phyloP scores from a whole-genome alignment of 2,329 filamentous ascomycete genomes.

The Pestalotiopsis sp. region DNA sequence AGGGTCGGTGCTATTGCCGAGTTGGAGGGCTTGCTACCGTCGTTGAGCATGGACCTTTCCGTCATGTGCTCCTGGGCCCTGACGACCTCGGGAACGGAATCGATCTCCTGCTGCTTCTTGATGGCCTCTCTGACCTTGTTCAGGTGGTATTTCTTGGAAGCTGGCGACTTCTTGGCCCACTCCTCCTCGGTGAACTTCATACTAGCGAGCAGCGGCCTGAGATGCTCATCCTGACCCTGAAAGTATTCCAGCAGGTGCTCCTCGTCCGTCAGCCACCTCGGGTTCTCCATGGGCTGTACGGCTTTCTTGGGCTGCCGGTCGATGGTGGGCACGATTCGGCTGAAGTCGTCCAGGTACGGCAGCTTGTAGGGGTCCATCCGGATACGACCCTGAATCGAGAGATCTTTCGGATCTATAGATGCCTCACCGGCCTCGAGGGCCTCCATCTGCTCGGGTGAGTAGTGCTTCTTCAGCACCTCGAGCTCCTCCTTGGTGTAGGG shows the following conservation, averaged over 20 bases:
- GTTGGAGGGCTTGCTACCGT: conserved; percentile 36
- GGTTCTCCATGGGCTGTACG: conserved; percentile 55
- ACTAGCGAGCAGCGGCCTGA: conserved; percentile 3
- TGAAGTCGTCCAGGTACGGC: conserved; percentile 82
- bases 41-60: conserved; percentile 38
- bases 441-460: conserved; percentile 79
- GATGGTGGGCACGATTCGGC: conserved; percentile 73
- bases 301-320: conserved; percentile 65
- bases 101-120: not conserved
- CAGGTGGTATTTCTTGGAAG: conserved; percentile 6
- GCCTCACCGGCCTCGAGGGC: conserved; percentile 82
- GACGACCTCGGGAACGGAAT: not conserved
- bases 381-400: conserved; percentile 72
- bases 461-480: conserved; percentile 63
- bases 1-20: conserved; percentile 51
- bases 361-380: conserved; percentile 74
- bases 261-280: conserved; percentile 62
- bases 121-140: not conserved
- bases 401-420: conserved; percentile 73
- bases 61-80: conserved; percentile 28
- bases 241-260: conserved; percentile 46
- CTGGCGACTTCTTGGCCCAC: conserved; percentile 3
- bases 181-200: conserved; percentile 4
- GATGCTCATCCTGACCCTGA: conserved; percentile 14
- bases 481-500: conserved; percentile 71